These are phyloP conservation scores for Arabidopsis arenosa DNA, from an alignment of 345 rosid genomes.

Conservation along the genomic window DNA sequence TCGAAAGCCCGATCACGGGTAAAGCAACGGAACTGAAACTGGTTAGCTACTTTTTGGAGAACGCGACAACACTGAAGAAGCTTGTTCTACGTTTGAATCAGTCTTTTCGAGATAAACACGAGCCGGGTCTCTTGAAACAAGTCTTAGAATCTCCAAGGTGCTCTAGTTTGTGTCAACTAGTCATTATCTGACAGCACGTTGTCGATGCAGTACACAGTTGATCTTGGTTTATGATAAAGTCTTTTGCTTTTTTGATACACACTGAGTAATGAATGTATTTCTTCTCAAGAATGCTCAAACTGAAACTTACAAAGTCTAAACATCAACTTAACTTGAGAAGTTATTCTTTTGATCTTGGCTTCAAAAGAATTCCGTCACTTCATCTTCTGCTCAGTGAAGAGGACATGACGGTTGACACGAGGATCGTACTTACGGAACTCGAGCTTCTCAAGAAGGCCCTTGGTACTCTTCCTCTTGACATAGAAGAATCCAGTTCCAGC, in stretches of 20 bases:
- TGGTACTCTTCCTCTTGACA: constrained; percentile 85
- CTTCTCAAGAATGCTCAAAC: not conserved
- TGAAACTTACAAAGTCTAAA: constrained; percentile 29
- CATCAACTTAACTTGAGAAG: not conserved
- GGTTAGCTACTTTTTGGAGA: constrained; percentile 27
- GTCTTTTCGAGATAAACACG: not conserved
- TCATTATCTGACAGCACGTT: constrained; percentile 4
- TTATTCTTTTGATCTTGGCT: not conserved
- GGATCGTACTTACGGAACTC: constrained; percentile 95
- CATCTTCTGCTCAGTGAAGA: constrained; percentile 94
- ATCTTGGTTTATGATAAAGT: not conserved
- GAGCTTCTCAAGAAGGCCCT: constrained; percentile 77
- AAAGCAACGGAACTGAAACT: constrained; percentile 31
- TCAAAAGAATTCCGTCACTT: constrained; percentile 52
- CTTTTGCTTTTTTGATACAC: not conserved
- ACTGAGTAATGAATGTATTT: not conserved
- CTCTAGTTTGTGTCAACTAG: constrained; percentile 23
- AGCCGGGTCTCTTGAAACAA: constrained; percentile 26
- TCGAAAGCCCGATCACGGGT: not conserved
- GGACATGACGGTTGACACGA: constrained; percentile 89
- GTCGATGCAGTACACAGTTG: not conserved
- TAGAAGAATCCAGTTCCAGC: constrained; percentile 99
- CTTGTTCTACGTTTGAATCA: constrained; percentile 26
- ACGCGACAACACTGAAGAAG: constrained; percentile 17
- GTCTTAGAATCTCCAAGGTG: constrained; percentile 14